phyloP scores from a whole-genome alignment of 345 rosid genomes.

The Pistacia vera region DNA sequence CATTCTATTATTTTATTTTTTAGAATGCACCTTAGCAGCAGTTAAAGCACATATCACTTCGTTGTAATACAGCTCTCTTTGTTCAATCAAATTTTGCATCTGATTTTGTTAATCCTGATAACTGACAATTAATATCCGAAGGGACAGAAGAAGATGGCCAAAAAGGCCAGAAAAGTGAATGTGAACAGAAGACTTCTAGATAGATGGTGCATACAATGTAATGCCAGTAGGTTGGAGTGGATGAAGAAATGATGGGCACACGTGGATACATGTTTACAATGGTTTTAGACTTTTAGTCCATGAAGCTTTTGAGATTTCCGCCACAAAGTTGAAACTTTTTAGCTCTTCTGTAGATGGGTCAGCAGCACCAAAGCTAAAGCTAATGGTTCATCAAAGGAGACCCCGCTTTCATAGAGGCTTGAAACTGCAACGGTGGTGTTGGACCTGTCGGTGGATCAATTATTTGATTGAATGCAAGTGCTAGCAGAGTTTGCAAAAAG shows the following conservation, averaged over 20 bases:
- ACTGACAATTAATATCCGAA: too few relatives aligned
- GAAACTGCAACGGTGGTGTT: not conserved
- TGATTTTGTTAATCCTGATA: too few relatives aligned
- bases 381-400: not conserved
- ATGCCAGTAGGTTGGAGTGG: not conserved
- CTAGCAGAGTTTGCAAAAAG: not conserved
- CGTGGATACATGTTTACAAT: constrained; percentile 6
- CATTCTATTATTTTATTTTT: constrained; percentile 13
- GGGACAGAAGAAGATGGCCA: not conserved
- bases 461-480: not conserved
- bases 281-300: not conserved
- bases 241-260: not conserved
- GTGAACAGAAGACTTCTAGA: not conserved
- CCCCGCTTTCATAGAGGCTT: not conserved
- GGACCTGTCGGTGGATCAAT: not conserved
- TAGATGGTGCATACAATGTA: not conserved
- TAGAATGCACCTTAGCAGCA: not conserved
- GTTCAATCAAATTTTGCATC: not conserved
- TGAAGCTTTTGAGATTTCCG: not conserved
- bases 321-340: not conserved
- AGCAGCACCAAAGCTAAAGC: not conserved
- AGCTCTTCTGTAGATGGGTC: not conserved
- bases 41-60: not conserved
- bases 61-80: not conserved
- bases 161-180: constrained; percentile 5